Conservation (phyloP, 257 asterid species). For the Primulina huaijiensis region DNA sequence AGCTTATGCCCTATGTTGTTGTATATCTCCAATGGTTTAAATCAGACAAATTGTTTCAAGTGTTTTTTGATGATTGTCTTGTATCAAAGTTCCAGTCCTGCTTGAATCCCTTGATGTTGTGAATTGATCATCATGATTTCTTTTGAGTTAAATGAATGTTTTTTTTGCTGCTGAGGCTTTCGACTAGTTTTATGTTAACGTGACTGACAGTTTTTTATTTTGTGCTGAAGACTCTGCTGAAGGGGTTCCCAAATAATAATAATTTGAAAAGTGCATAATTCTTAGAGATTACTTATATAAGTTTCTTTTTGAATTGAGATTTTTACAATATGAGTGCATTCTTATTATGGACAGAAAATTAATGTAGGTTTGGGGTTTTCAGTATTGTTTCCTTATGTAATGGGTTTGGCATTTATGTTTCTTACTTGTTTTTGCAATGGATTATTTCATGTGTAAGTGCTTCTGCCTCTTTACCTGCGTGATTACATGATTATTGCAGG, state of each 20-base stretch:
- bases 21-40: constrained; percentile 8
- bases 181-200: background rate
- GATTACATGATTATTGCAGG: constrained; percentile 52
- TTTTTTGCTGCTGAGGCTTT: background rate
- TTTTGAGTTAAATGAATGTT: background rate
- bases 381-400: background rate
- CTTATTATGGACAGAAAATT: background rate
- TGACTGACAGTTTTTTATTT: background rate
- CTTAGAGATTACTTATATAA: background rate
- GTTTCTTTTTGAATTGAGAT: background rate
- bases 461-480: constrained; percentile 19
- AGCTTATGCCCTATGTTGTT: background rate
- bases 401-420: background rate
- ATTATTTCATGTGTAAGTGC: background rate
- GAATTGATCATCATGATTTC: background rate
- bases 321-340: background rate
- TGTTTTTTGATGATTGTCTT: constrained; percentile 5
- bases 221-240: background rate
- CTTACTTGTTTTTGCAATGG: background rate
- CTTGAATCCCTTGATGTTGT: background rate
- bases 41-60: background rate
- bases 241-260: background rate
- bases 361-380: background rate
- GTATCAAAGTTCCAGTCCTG: background rate
- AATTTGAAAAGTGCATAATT: background rate